These are phyloP conservation scores for Abrus pulchellus DNA, from an alignment of 306 rosid species.

Conservation along the genomic window DNA sequence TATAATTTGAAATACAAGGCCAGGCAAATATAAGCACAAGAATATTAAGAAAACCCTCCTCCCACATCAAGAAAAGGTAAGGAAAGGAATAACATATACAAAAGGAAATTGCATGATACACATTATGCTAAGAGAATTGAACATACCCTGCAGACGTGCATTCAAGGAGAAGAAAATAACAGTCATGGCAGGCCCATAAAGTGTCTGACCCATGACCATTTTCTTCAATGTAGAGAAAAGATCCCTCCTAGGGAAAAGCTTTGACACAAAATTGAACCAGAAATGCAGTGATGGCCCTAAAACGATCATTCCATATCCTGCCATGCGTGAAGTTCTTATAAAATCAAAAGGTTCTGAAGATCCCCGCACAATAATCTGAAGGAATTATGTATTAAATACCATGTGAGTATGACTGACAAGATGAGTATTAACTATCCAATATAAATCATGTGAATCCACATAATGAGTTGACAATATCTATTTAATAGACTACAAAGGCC, in stretches of 20 bases:
- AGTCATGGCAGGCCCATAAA: slow-evolving; percentile 91
- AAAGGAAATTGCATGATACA: slow-evolving; percentile 10
- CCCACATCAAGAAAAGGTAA: not conserved
- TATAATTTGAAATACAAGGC: slow-evolving; percentile 21
- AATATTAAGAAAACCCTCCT: not conserved
- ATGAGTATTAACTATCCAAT: slow-evolving; percentile 31
- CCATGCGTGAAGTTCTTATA: slow-evolving; percentile 88
- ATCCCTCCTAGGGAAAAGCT: slow-evolving; percentile 76
- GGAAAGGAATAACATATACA: slow-evolving; percentile 15
- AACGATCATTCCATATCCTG: slow-evolving; percentile 82
- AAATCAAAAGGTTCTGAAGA: slow-evolving; percentile 67
- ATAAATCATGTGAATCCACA: slow-evolving; percentile 29
- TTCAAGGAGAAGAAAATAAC: slow-evolving; percentile 80
- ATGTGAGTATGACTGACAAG: slow-evolving; percentile 31
- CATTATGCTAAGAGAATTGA: slow-evolving; percentile 22
- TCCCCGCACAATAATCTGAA: slow-evolving; percentile 63
- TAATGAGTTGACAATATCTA: slow-evolving; percentile 21
- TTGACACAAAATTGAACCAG: slow-evolving; percentile 92
- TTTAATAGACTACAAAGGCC: slow-evolving; percentile 25
- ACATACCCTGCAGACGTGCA: slow-evolving; percentile 81
- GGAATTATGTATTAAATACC: slow-evolving; percentile 15
- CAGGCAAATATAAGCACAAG: slow-evolving; percentile 1
- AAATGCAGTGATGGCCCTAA: slow-evolving; percentile 91
- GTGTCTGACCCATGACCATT: slow-evolving; percentile 83
- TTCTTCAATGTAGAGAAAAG: slow-evolving; percentile 79